Evolutionary conservation across 768 basidiomycete genomes (phyloP).

Genomic region (Amanita exitialis): DNA sequence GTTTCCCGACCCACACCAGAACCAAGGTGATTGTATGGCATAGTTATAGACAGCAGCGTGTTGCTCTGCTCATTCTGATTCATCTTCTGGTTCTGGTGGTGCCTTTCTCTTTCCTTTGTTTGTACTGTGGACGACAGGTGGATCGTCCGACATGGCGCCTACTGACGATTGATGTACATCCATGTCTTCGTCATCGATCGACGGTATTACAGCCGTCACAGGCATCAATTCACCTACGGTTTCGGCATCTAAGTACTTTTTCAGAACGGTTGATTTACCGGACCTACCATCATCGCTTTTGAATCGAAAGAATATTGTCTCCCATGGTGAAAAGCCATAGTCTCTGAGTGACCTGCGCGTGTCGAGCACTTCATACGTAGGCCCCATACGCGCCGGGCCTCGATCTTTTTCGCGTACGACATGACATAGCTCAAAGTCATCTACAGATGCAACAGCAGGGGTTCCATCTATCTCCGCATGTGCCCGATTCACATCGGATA

Average conservation of each 20-base stretch:
- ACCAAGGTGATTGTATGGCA: neutral
- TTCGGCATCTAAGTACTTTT: neutral
- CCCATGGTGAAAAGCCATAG: slow-evolving; percentile 52
- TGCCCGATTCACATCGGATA: slow-evolving; percentile 31
- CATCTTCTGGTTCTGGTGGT: slow-evolving; percentile 18
- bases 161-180: slow-evolving; percentile 20
- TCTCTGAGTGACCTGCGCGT: slow-evolving; percentile 33
- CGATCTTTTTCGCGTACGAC: slow-evolving; percentile 44
- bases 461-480: slow-evolving; percentile 19
- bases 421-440: slow-evolving; percentile 60
- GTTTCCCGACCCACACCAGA: neutral
- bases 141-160: slow-evolving; percentile 6
- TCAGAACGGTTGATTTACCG: neutral
- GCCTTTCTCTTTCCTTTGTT: slow-evolving; percentile 64
- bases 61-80: slow-evolving; percentile 11
- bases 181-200: slow-evolving; percentile 54
- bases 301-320: slow-evolving; percentile 59
- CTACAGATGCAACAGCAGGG: slow-evolving; percentile 22
- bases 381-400: slow-evolving; percentile 15
- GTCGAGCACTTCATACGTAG: slow-evolving; percentile 40
- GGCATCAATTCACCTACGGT: slow-evolving; percentile 46
- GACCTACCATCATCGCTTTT: slow-evolving; percentile 47
- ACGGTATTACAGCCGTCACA: slow-evolving; percentile 46
- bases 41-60: slow-evolving; percentile 1
- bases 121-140: slow-evolving; percentile 18